Evolutionary conservation across 1,139 yeast species (phyloP).

Genomic region (Yamadazyma atmosphaerica): DNA sequence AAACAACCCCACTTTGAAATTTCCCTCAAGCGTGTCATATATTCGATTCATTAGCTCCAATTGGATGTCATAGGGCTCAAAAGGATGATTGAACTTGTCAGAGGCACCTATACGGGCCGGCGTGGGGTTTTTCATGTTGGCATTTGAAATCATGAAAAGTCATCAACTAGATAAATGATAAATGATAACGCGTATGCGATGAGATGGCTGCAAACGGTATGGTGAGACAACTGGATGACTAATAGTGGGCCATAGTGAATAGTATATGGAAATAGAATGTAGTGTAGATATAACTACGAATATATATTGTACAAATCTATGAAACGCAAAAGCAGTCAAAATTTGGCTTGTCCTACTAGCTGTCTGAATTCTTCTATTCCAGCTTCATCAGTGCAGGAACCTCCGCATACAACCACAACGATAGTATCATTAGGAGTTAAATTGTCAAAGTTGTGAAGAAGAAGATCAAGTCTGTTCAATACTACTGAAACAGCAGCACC

Average conservation of each 20-base stretch:
- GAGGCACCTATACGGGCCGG: too few species aligned
- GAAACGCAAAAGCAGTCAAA: too few species aligned
- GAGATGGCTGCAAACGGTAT: too few species aligned
- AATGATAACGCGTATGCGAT: too few species aligned
- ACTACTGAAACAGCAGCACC: slow-evolving; percentile 38
- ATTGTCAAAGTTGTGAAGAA: slow-evolving; percentile 22
- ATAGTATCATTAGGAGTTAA: slow-evolving; percentile 32
- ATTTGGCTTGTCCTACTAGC: slow-evolving; percentile 10
- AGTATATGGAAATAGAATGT: neutral
- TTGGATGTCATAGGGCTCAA: slow-evolving; percentile 77
- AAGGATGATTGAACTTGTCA: slow-evolving; percentile 67
- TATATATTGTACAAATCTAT: too few species aligned
- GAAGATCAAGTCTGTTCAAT: slow-evolving; percentile 21
- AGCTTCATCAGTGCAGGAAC: slow-evolving; percentile 27
- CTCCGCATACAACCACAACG: slow-evolving; percentile 43
- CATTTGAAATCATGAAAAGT: too few species aligned
- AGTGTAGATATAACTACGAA: too few species aligned
- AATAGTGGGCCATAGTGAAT: too few species aligned
- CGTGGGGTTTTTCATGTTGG: slow-evolving; percentile 3
- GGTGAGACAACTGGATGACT: too few species aligned
- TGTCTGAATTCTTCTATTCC: slow-evolving; percentile 21
- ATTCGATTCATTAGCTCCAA: slow-evolving; percentile 72
- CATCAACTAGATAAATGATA: too few species aligned
- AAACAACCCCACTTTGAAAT: slow-evolving; percentile 73
- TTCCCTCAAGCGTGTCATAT: slow-evolving; percentile 58